Evolutionary conservation across 768 basidiomycete genomes (phyloP).

Genomic region (Suillus variegatus): DNA sequence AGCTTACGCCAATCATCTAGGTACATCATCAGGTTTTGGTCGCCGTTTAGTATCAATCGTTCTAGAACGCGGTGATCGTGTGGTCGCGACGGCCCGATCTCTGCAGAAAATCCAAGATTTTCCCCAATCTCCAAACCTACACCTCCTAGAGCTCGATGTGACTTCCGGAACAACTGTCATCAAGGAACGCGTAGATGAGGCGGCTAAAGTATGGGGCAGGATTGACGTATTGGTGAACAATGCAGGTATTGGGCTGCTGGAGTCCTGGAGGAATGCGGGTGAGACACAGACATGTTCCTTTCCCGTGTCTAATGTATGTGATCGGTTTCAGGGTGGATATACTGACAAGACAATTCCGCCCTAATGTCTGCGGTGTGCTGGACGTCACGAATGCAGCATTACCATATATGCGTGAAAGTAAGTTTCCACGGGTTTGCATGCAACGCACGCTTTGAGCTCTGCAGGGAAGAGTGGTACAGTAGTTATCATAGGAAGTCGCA

Average conservation of each 20-base stretch:
- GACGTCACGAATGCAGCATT: conserved; percentile 55
- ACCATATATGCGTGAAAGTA: conserved; percentile 42
- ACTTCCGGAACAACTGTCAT: conserved; percentile 45
- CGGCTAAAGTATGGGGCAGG: conserved; percentile 47
- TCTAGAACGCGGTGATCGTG: conserved; percentile 58
- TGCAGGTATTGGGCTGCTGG: conserved; percentile 49
- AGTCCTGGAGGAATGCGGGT: conserved; percentile 63
- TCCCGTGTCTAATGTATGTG: background rate
- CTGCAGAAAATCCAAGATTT: conserved; percentile 42
- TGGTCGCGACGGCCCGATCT: conserved; percentile 58
- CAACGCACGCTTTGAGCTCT: background rate
- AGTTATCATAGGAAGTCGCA: conserved; percentile 58
- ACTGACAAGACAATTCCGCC: conserved; percentile 45
- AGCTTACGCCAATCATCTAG: conserved; percentile 26
- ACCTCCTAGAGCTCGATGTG: conserved; percentile 52
- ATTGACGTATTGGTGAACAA: conserved; percentile 70
- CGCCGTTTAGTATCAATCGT: conserved; percentile 48
- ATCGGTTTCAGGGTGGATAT: conserved; percentile 22
- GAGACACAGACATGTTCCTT: conserved; percentile 17
- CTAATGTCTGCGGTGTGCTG: conserved; percentile 35
- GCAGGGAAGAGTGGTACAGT: conserved; percentile 43
- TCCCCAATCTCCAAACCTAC: conserved; percentile 33
- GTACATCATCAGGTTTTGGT: conserved; percentile 63
- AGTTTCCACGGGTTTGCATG: conserved; percentile 3
- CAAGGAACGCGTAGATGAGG: conserved; percentile 42